Evolutionary conservation across 768 basidiomycete species (phyloP), one percentile per base, ranked within the genome.

Genomic region (Macrolepiota fuliginosa): DNA sequence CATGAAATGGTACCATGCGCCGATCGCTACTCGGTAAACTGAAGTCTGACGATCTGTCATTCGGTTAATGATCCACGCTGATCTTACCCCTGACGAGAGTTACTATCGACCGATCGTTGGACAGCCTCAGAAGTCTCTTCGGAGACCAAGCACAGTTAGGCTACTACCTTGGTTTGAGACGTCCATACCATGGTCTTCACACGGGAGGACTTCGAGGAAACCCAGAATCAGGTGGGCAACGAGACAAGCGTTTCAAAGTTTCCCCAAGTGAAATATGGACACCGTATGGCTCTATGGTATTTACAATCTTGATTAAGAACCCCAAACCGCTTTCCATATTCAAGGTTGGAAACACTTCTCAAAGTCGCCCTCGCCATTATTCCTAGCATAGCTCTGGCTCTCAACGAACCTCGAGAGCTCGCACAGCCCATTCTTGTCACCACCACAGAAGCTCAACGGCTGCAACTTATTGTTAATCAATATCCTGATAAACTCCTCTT

Each of bases 401-500:
- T 79, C 74, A 47, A 94, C 83, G 67, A 94, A 95, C 10, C 75
- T 77, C 7, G 79, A 73, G 54, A 96, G 67, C 58, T 75, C 70
- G 67, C 92, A 95, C 62, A 94, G 49, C 10, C 90, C 85, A 56
- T 85, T 69, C 49, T 72, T 64, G 40, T 72, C 66, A 2, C 77
- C 84, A 22, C 77, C 81, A 68, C 89, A 91, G 68, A 91, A 88
- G 53, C 73, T 75, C 37, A 90, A 68, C 0, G 85, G 82, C 69
- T 88, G 86, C 32, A 90, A 66, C 5, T 81, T 86, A 64, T 94
- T 89, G 63, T 93, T 90, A 56, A 95, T 86, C 22, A 95, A 73
- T n/a, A 95, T 78, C 64, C 94, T 78, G 24, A 95, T 83, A 67
- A 80, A 87, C 64, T 80, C 78, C 46, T 72, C 72, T 4, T 58